Percentiles rank a stretch among this genome's conserved stretches.
phyloP scores from a whole-genome alignment of 345 rosid genomes.

The Reutealis trisperma region DNA sequence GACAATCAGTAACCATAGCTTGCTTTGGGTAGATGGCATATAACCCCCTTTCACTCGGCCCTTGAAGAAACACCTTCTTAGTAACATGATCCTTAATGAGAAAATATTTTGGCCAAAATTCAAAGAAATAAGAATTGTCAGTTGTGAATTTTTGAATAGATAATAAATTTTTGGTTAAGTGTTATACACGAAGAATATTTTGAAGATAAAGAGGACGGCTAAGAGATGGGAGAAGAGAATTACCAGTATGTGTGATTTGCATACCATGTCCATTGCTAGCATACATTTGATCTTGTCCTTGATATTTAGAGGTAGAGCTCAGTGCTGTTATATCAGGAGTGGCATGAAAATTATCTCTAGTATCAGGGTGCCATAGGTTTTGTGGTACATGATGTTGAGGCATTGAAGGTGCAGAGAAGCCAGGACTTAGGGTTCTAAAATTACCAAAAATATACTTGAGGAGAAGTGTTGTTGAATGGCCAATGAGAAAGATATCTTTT shows the following conservation, averaged over 20 bases:
- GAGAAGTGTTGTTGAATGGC: too few relatives aligned
- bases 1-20: too few relatives aligned
- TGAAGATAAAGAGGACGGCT: fast-evolving
- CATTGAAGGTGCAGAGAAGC: too few relatives aligned
- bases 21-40: not conserved
- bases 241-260: not conserved
- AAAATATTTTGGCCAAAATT: not conserved
- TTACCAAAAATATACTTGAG: too few relatives aligned
- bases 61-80: not conserved
- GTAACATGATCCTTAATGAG: not conserved
- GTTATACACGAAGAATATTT: not conserved
- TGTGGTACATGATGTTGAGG: too few relatives aligned
- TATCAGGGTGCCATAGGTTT: too few relatives aligned
- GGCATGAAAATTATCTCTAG: not conserved
- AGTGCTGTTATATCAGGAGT: not conserved
- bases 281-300: too few relatives aligned
- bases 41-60: not conserved
- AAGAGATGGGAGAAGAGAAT: not conserved
- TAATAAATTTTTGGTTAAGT: not conserved
- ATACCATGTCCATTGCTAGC: not conserved
- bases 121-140: not conserved
- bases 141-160: not conserved
- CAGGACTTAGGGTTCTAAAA: too few relatives aligned
- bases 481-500: too few relatives aligned
- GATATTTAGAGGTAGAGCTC: too few relatives aligned